Evolutionary conservation across 306 rosid genomes (phyloP).

Genomic region (Trichosanthes truncata): DNA sequence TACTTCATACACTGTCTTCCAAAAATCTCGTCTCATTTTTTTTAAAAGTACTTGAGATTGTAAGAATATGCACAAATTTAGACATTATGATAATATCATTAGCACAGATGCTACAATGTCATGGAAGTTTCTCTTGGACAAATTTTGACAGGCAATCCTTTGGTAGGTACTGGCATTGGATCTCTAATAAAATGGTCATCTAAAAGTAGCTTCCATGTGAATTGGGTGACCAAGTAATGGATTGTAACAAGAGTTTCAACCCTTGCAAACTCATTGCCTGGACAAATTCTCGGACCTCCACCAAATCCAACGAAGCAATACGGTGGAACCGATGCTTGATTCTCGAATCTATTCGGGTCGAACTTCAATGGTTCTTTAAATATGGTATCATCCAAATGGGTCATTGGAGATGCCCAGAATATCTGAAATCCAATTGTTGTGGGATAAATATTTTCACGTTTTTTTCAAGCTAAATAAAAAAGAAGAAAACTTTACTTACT

Average conservation of each 20-base stretch:
- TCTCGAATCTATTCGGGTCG: conserved; percentile 61
- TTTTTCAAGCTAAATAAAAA: not conserved
- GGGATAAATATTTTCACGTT: not conserved
- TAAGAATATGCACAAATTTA: not conserved
- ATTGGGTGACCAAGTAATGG: conserved; percentile 51
- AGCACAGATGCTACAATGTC: not conserved
- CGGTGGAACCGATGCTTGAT: conserved; percentile 44
- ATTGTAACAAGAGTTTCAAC: conserved; percentile 49
- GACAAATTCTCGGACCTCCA: conserved; percentile 60
- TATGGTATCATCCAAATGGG: conserved; percentile 51
- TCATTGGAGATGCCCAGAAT: conserved; percentile 54
- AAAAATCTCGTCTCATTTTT: not conserved
- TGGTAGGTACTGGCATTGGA: conserved; percentile 47
- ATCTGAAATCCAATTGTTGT: conserved; percentile 22
- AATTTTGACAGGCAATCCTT: conserved; percentile 35
- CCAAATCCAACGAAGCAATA: conserved; percentile 59
- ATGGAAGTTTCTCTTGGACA: not conserved
- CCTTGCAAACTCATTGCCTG: conserved; percentile 63
- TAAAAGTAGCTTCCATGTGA: conserved; percentile 54
- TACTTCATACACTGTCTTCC: no score
- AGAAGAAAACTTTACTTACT: conserved; percentile 28
- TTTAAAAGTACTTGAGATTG: not conserved
- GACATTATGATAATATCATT: not conserved
- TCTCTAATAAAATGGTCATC: conserved; percentile 48
- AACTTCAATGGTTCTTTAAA: conserved; percentile 56